Conservation (phyloP, 139 green algal species). For the Chlamydomonas sp. region DNA sequence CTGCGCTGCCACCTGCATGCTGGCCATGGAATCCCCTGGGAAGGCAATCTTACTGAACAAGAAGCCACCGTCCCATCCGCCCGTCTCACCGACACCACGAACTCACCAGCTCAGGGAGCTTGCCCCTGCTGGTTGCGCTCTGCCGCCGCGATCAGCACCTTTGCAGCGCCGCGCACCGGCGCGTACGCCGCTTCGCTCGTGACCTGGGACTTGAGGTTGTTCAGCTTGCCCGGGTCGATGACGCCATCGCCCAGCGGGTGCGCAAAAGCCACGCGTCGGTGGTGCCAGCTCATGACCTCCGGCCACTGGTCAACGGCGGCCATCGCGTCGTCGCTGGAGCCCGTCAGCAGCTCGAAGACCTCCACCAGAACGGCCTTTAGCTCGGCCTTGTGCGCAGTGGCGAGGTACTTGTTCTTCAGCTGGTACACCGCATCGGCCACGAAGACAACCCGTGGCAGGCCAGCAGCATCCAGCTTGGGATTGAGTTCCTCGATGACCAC, state of each 20-base stretch:
- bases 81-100: too few species aligned
- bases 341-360: background rate
- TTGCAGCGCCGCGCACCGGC: background rate
- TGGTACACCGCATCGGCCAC: background rate
- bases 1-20: too few species aligned
- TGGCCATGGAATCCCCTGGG: too few species aligned
- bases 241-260: background rate
- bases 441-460: background rate
- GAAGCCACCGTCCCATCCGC: too few species aligned
- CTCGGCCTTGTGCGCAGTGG: background rate
- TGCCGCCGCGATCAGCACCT: background rate
- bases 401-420: background rate
- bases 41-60: too few species aligned
- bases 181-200: background rate
- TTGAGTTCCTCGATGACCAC: background rate
- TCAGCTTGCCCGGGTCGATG: background rate
- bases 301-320: constrained; percentile 2
- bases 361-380: background rate
- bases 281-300: constrained; percentile 1
- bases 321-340: background rate
- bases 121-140: background rate
- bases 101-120: too few species aligned
- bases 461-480: background rate
- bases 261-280: constrained; percentile 5
- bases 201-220: constrained; percentile 2